Conservation (phyloP, 2,329 filamentous ascomycete species). For the Salinomyces thailandicus region DNA sequence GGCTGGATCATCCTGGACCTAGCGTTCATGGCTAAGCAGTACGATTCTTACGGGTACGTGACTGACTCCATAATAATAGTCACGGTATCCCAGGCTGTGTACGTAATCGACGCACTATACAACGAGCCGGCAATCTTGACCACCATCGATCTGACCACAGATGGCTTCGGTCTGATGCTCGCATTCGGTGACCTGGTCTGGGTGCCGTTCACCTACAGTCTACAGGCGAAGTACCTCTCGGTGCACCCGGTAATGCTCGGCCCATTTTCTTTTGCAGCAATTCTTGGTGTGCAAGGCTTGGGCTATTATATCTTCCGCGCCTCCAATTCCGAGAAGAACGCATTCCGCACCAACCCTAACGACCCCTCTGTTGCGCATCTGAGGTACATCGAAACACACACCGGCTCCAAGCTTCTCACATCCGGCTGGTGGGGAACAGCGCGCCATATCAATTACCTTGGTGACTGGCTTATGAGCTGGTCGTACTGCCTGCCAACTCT, state of each 20-base stretch:
- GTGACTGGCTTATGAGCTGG: conserved; percentile 92
- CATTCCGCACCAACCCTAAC: conserved; percentile 76
- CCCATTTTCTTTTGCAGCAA: conserved; percentile 50
- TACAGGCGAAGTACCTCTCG: conserved; percentile 76
- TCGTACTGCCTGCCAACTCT: conserved; percentile 81
- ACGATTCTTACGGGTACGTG: conserved; percentile 69
- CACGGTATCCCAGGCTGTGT: conserved; percentile 65
- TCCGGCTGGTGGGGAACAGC: conserved; percentile 91
- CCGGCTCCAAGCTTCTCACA: conserved; percentile 68
- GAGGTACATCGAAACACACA: conserved; percentile 73
- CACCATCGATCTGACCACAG: conserved; percentile 86
- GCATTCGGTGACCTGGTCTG: conserved; percentile 86
- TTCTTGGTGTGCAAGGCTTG: conserved; percentile 55
- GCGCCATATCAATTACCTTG: conserved; percentile 90
- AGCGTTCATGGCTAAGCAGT: conserved; percentile 77
- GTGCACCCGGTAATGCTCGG: conserved; percentile 74
- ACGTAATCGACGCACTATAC: conserved; percentile 73
- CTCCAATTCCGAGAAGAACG: conserved; percentile 92
- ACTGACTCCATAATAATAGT: conserved; percentile 80
- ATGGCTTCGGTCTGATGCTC: conserved; percentile 93
- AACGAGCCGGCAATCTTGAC: conserved; percentile 85
- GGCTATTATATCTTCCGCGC: conserved; percentile 90
- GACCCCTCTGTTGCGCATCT: conserved; percentile 71
- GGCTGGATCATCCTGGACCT: conserved; percentile 82
- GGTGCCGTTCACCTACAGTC: conserved; percentile 81